phyloP scores from a whole-genome alignment of 148 eudicot genomes.

The Amaranthus cruentus region DNA sequence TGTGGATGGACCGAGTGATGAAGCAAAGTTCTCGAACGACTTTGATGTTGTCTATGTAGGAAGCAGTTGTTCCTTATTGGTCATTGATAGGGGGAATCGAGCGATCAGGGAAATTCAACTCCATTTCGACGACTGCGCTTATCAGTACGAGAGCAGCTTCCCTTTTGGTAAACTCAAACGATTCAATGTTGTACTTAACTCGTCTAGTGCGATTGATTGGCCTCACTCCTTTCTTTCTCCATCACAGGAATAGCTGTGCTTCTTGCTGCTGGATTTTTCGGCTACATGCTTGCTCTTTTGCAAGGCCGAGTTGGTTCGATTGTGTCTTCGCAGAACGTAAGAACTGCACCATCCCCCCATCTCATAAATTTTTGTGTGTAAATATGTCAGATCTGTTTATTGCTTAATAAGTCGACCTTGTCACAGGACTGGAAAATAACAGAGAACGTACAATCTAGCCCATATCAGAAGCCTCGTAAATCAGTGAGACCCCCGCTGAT shows the following conservation, averaged over 20 bases:
- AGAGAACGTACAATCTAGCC: slow-evolving; percentile 31
- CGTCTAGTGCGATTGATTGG: slow-evolving; percentile 5
- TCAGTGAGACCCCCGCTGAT: slow-evolving; percentile 69
- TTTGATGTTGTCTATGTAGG: slow-evolving; percentile 93
- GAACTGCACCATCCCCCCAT: slow-evolving; percentile 11
- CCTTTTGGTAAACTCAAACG: slow-evolving; percentile 59
- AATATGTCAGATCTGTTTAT: neutral
- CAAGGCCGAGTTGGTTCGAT: slow-evolving; percentile 63
- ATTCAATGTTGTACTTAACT: neutral
- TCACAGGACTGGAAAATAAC: slow-evolving; percentile 39
- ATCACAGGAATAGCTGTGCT: slow-evolving; percentile 52
- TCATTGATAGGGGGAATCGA: slow-evolving; percentile 86
- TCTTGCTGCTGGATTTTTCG: slow-evolving; percentile 74
- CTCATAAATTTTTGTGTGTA: neutral
- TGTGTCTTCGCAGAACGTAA: slow-evolving; percentile 54
- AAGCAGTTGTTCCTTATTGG: slow-evolving; percentile 95
- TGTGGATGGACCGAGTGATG: slow-evolving; percentile 98
- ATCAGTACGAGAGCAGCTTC: slow-evolving; percentile 87
- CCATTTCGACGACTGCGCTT: slow-evolving; percentile 96
- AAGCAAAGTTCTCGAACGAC: slow-evolving; percentile 95
- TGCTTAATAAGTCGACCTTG: neutral
- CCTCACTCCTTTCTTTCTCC: neutral
- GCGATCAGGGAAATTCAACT: slow-evolving; percentile 94
- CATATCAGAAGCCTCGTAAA: slow-evolving; percentile 51
- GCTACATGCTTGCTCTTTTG: slow-evolving; percentile 77